Conservation (phyloP, 768 basidiomycete genomes). For the Lanmaoa pseudosensibilis region DNA sequence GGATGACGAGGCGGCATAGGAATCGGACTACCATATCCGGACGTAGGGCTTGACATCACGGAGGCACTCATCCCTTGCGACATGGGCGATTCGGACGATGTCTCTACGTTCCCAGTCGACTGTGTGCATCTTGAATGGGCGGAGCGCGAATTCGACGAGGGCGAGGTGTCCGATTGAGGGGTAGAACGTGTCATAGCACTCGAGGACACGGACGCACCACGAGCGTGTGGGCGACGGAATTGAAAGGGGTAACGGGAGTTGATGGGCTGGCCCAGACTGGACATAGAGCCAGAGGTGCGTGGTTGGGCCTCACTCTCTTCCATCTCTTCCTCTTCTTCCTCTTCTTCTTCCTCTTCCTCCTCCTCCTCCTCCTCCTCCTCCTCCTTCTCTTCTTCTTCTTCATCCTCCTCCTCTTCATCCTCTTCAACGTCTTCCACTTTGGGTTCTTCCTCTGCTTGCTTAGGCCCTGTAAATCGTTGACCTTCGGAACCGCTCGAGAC, state of each 20-base stretch:
- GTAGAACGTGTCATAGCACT: constrained; percentile 42
- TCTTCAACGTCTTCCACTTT: constrained; percentile 20
- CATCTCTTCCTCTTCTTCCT: constrained; percentile 35
- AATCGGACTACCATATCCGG: constrained; percentile 36
- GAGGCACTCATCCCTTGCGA: constrained; percentile 43
- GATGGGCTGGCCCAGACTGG: constrained; percentile 78
- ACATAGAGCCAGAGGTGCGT: constrained; percentile 79
- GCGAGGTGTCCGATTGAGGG: constrained; percentile 37
- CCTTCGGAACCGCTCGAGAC: constrained; percentile 30
- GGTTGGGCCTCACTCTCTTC: constrained; percentile 54
- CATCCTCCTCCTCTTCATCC: constrained; percentile 29
- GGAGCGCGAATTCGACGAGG: constrained; percentile 40
- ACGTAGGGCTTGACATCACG: constrained; percentile 38
- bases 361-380: constrained; percentile 45
- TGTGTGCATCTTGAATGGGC: constrained; percentile 48
- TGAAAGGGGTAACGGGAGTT: constrained; percentile 69
- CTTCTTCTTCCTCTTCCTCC: constrained; percentile 48
- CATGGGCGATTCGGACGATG: constrained; percentile 57
- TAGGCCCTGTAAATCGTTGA: constrained; percentile 32
- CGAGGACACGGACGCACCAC: constrained; percentile 45
- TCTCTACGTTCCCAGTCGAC: constrained; percentile 62
- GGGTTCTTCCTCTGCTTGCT: constrained; percentile 25
- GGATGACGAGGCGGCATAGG: constrained; percentile 53
- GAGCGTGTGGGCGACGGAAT: constrained; percentile 47
- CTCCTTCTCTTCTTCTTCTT: constrained; percentile 24